Base-by-base conservation (phyloP, 2,329 filamentous ascomycete genomes). In the Microcyclosporella mali region DNA sequence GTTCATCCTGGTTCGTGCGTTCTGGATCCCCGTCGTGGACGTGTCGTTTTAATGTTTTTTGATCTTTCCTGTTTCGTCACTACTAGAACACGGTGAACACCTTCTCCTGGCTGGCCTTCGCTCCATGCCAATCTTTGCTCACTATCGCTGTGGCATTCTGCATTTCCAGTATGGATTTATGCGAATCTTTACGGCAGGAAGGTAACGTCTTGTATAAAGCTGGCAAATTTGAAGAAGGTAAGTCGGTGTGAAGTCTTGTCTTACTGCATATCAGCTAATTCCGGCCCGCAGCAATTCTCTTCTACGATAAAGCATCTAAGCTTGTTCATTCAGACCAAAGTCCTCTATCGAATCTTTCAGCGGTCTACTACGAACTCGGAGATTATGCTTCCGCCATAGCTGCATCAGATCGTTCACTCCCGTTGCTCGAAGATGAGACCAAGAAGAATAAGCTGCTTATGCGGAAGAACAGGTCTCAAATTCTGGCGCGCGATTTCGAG, bases 171-270 rank as follows among this genome's bases (percentile, higher is more conserved):
- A 9, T 25, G 9, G 21, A 25, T 25, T 9, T 25, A 6, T 37
- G 19, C 16, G 21, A 21, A 7, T 27, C 18, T 25, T 18, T 37
- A 14, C 17, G 35, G 21, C n/a, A n/a, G 15, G 28, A 44, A 18
- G 52, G 50, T 32, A 55, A 55, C 27, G 46, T 41, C 12, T 18
- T 48, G 10, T 50, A 50, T 41, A 49, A 50, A 39, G 40, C 40
- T 2, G 41, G 48, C 3, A 49, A 44, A 14, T 36, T 53, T 16
- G 19, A 44, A 36, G 51, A 48, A 17, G 40, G 43, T 43, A 21
- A 29, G 35, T 9, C 21, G 15, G 1, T 16, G 21, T 21, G 19
- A 21, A 11, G 11, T n/a, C n/a, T 4, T 17, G 2, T 16, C 15
- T 3, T n/a, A 27, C 11, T 40, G 15, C 28, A 34, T 27, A 31